Evolutionary conservation across 2,329 filamentous ascomycete genomes (phyloP).

Genomic region (Ascochyta viciae-villosae): DNA sequence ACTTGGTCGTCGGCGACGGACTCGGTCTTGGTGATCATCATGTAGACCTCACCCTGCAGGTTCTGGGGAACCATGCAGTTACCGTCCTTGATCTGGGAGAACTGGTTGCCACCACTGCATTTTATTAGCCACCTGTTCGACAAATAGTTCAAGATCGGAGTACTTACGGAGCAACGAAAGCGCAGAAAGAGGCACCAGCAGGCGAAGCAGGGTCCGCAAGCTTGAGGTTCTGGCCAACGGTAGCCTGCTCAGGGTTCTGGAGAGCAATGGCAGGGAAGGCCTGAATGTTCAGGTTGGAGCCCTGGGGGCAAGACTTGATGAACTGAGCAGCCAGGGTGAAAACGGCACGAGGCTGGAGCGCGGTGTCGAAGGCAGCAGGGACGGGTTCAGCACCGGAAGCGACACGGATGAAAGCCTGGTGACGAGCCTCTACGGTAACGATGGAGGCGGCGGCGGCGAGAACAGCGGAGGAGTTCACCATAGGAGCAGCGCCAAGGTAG

Average conservation of each 20-base stretch:
- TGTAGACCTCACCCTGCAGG: slow-evolving; percentile 70
- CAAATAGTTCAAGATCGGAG: slow-evolving; percentile 34
- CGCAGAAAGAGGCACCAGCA: slow-evolving; percentile 64
- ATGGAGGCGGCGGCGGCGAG: slow-evolving; percentile 73
- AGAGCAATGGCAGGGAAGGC: slow-evolving; percentile 66
- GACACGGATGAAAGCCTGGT: slow-evolving; percentile 74
- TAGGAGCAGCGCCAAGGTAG: slow-evolving; percentile 72
- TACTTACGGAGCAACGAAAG: slow-evolving; percentile 68
- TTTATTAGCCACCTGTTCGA: slow-evolving; percentile 26
- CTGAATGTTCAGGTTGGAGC: slow-evolving; percentile 67
- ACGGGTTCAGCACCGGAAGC: slow-evolving; percentile 66
- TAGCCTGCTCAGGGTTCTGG: slow-evolving; percentile 57
- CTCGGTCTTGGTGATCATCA: slow-evolving; percentile 66
- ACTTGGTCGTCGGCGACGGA: slow-evolving; percentile 57
- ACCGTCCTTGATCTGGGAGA: slow-evolving; percentile 62
- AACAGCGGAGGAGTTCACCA: slow-evolving; percentile 66
- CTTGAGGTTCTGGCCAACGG: slow-evolving; percentile 49
- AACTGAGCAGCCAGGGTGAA: slow-evolving; percentile 78
- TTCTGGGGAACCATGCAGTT: slow-evolving; percentile 68
- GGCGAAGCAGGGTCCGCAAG: slow-evolving; percentile 47
- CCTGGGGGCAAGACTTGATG: slow-evolving; percentile 72
- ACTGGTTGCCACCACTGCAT: slow-evolving; percentile 51
- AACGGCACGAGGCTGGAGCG: slow-evolving; percentile 71
- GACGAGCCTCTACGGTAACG: slow-evolving; percentile 74
- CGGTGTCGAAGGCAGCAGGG: slow-evolving; percentile 73